Percentiles rank a stretch among this genome's conserved stretches.
Evolutionary conservation across 306 rosid species (phyloP).

Genomic region (Datisca glomerata): DNA sequence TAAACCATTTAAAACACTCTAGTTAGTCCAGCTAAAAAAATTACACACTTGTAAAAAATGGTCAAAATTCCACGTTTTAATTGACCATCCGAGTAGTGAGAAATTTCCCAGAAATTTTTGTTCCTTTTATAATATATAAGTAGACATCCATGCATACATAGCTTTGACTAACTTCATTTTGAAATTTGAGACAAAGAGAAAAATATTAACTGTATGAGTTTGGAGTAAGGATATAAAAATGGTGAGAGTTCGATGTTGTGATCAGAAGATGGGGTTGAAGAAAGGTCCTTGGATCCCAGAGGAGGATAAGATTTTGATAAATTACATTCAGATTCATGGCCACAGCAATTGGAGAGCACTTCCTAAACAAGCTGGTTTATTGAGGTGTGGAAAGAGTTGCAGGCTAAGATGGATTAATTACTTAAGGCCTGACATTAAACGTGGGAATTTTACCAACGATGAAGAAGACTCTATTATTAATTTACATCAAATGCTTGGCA

Average conservation of each 20-base stretch:
- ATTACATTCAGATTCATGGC: constrained; percentile 49
- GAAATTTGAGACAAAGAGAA: too few species aligned
- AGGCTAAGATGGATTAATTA: constrained; percentile 83
- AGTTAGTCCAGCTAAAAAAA: too few species aligned
- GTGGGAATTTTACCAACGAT: constrained; percentile 82
- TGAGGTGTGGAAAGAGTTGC: constrained; percentile 94
- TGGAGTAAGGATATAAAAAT: too few species aligned
- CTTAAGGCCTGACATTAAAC: constrained; percentile 73
- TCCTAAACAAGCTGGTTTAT: constrained; percentile 76
- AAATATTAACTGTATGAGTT: too few species aligned
- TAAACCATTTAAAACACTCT: too few species aligned
- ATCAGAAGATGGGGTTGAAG: constrained; percentile 84
- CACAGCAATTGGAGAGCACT: constrained; percentile 97
- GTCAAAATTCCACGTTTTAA: too few species aligned
- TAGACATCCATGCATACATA: too few species aligned
- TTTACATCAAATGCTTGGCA: constrained; percentile 62
- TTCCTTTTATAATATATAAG: too few species aligned
- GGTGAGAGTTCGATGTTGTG: constrained; percentile 99
- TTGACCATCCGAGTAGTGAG: too few species aligned
- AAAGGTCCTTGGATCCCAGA: constrained; percentile 89
- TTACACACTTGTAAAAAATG: too few species aligned
- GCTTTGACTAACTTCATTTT: too few species aligned
- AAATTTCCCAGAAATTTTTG: too few species aligned
- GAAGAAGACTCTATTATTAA: constrained; percentile 68
- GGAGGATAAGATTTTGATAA: constrained; percentile 60